A percentile compares a stretch with the other conserved stretches of the same genome.
These are phyloP conservation scores for Dalbergia oliveri DNA, from an alignment of 306 rosid genomes.

Conservation along the genomic window DNA sequence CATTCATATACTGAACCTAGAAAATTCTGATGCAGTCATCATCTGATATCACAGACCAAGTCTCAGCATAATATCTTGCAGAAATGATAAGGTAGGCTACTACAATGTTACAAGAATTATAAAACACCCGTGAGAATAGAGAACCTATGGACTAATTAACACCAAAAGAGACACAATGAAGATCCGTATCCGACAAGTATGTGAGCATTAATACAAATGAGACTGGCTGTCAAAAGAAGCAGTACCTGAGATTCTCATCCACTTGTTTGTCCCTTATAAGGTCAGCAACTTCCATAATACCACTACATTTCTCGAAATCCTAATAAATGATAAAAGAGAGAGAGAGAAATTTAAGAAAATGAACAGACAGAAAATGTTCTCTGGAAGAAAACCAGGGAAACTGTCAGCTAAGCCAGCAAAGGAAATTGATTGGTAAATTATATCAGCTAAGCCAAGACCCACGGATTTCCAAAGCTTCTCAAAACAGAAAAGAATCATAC, in stretches of 20 bases:
- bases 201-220: slow-evolving; percentile 22
- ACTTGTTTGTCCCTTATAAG: slow-evolving; percentile 85
- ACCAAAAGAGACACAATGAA: slow-evolving; percentile 12
- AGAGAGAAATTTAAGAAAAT: slow-evolving; percentile 20
- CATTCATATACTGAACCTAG: too few species aligned
- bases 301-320: slow-evolving; percentile 86
- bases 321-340: slow-evolving; percentile 42
- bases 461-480: slow-evolving; percentile 12
- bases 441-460: slow-evolving; percentile 32
- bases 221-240: slow-evolving; percentile 13
- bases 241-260: slow-evolving; percentile 93
- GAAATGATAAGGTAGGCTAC: slow-evolving; percentile 29
- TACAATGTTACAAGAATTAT: not conserved
- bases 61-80: slow-evolving; percentile 4
- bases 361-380: slow-evolving; percentile 16
- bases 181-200: slow-evolving; percentile 3
- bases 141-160: slow-evolving; percentile 15
- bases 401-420: slow-evolving; percentile 31
- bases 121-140: slow-evolving; percentile 20
- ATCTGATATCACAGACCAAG: not conserved
- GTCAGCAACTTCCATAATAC: slow-evolving; percentile 88
- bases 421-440: slow-evolving; percentile 28
- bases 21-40: too few species aligned
- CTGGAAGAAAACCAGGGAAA: slow-evolving; percentile 18
- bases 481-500: not conserved